A percentile compares a stretch with the other conserved stretches of the same genome.
These are phyloP conservation scores for Suillus americanus DNA, from an alignment of 768 basidiomycete genomes.

Conservation along the genomic window DNA sequence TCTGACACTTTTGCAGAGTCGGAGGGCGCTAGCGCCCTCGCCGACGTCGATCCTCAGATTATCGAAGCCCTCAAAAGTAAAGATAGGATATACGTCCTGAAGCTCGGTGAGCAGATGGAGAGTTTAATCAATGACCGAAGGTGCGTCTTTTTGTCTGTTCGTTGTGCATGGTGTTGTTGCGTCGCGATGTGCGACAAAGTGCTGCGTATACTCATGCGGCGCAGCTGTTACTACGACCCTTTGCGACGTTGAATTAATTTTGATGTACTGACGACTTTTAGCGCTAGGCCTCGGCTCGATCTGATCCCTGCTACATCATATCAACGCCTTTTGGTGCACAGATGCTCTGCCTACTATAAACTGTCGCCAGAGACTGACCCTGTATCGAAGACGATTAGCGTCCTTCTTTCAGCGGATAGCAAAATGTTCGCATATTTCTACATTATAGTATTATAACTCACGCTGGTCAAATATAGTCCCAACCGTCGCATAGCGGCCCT, in stretches of 20 bases:
- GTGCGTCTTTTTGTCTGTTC: conserved; percentile 40
- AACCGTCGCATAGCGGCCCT: conserved; percentile 69
- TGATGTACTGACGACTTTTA: conserved; percentile 24
- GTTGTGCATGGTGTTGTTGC: conserved; percentile 11
- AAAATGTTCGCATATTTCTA: conserved; percentile 58
- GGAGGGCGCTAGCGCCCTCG: conserved; percentile 24
- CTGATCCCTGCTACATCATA: conserved; percentile 73
- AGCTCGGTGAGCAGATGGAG: conserved; percentile 88
- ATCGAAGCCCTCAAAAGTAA: conserved; percentile 85
- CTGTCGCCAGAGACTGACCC: conserved; percentile 70
- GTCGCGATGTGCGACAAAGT: not conserved
- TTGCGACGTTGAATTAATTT: not conserved
- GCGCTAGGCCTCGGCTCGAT: conserved; percentile 58
- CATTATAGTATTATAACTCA: conserved; percentile 8
- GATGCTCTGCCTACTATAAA: conserved; percentile 81
- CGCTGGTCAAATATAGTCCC: conserved; percentile 48
- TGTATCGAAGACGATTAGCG: conserved; percentile 58
- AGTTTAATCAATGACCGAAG: conserved; percentile 70
- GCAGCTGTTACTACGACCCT: not conserved
- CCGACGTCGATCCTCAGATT: conserved; percentile 75
- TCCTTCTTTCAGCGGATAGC: conserved; percentile 61
- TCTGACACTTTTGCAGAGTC: conserved; percentile 29
- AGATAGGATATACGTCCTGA: conserved; percentile 84
- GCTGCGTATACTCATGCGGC: conserved; percentile 6
- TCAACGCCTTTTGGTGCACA: conserved; percentile 82